Percentiles rank a stretch among this genome's conserved stretches.
These are phyloP conservation scores for Talaromyces thailandensis DNA, from an alignment of 495 filamentous ascomycete species.

Conservation along the genomic window DNA sequence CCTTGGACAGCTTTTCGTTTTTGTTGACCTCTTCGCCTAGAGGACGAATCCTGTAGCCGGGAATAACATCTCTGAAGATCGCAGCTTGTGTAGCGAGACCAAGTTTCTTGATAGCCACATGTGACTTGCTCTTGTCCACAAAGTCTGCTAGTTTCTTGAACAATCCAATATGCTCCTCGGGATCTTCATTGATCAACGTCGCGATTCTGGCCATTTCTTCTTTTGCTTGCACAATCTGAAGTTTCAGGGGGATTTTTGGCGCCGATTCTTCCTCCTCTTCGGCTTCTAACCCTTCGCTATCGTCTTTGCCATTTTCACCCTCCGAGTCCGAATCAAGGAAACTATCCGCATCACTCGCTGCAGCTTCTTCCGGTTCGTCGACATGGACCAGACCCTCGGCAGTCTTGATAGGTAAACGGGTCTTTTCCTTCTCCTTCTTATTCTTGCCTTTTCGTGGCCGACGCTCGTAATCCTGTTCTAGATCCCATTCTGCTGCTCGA, in stretches of 20 bases:
- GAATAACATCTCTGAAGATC: constrained; percentile 93
- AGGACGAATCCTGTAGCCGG: constrained; percentile 88
- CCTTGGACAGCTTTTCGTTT: constrained; percentile 75
- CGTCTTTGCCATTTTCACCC: constrained; percentile 20
- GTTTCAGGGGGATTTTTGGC: constrained; percentile 56
- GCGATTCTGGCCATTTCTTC: constrained; percentile 86
- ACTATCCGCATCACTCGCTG: constrained; percentile 39
- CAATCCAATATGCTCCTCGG: constrained; percentile 75
- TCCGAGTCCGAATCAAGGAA: constrained; percentile 42
- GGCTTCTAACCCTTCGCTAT: constrained; percentile 29
- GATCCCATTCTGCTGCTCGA: constrained; percentile 59
- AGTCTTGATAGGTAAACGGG: constrained; percentile 77
- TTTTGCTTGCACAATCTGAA: constrained; percentile 79
- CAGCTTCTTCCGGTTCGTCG: constrained; percentile 33
- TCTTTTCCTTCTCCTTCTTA: constrained; percentile 61
- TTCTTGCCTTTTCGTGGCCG: constrained; percentile 62
- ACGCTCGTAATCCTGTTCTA: constrained; percentile 86
- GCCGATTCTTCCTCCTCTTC: constrained; percentile 48
- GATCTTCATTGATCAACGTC: constrained; percentile 75
- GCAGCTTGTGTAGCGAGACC: constrained; percentile 77
- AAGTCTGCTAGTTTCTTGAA: constrained; percentile 73
- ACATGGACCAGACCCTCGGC: constrained; percentile 60
- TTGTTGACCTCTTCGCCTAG: constrained; percentile 46
- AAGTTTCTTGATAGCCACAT: constrained; percentile 71
- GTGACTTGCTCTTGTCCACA: constrained; percentile 48